phyloP scores from a whole-genome alignment of 1,139 yeast genomes.

The Magnusiomyces ingens region DNA sequence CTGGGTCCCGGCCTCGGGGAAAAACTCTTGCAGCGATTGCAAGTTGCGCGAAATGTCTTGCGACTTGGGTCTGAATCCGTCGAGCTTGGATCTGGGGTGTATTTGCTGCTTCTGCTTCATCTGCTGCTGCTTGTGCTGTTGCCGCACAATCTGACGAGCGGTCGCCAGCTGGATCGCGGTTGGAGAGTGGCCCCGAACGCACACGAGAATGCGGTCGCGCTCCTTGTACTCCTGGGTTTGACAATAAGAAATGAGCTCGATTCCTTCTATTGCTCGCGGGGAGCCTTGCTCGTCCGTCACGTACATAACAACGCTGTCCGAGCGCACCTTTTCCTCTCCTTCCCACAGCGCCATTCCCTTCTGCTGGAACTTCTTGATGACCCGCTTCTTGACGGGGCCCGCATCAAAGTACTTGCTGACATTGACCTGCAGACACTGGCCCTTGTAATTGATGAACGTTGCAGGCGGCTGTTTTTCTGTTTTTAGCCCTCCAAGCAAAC shows the following conservation, averaged over 20 bases:
- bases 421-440: constrained; percentile 64
- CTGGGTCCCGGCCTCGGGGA: constrained; percentile 73
- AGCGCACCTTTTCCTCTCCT: too few species aligned
- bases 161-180: constrained; percentile 60
- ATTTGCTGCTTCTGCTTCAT: constrained; percentile 4
- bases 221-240: constrained; percentile 68
- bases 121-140: constrained; percentile 5
- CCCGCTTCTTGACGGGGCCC: constrained; percentile 65
- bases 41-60: constrained; percentile 85
- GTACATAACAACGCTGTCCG: too few species aligned
- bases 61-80: constrained; percentile 90
- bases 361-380: constrained; percentile 46
- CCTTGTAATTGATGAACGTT: constrained; percentile 54
- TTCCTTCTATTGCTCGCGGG: constrained; percentile 54
- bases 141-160: constrained; percentile 40
- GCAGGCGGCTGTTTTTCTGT: constrained; percentile 39
- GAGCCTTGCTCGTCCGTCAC: constrained; percentile 23
- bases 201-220: constrained; percentile 65
- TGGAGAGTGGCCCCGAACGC: constrained; percentile 59
- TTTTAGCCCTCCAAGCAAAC: neutral
- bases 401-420: constrained; percentile 80
- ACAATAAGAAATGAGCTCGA: constrained; percentile 75
- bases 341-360: constrained; percentile 5
- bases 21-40: constrained; percentile 81
- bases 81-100: constrained; percentile 37